Percentiles rank a stretch among this genome's conserved stretches.
phyloP scores from a whole-genome alignment of 2,329 filamentous ascomycete species.

The Grosmannia serpens region DNA sequence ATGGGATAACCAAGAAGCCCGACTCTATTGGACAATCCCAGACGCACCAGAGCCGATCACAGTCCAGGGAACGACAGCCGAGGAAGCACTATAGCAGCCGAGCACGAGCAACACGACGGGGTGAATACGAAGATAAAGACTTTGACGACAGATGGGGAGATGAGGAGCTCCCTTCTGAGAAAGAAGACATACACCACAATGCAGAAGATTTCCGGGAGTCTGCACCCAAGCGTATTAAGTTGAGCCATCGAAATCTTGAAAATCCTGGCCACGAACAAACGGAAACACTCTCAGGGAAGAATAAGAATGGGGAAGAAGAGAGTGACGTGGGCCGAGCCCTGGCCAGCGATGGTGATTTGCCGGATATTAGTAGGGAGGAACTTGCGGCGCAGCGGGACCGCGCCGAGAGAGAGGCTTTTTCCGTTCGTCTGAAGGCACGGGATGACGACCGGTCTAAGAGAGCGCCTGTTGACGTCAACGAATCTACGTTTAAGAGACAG shows the following conservation, averaged over 20 bases:
- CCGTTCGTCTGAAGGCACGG: constrained; percentile 61
- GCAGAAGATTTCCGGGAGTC: constrained; percentile 55
- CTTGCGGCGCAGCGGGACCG: constrained; percentile 53
- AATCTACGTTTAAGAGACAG: constrained; percentile 36
- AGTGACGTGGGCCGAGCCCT: not conserved
- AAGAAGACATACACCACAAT: constrained; percentile 20
- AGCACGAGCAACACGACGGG: constrained; percentile 26
- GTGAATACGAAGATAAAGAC: constrained; percentile 28
- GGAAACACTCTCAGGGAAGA: not conserved
- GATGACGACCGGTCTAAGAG: constrained; percentile 62
- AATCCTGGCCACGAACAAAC: not conserved
- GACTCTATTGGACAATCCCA: constrained; percentile 15
- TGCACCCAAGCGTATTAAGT: constrained; percentile 57
- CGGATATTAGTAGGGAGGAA: constrained; percentile 48
- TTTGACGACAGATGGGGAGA: constrained; percentile 77
- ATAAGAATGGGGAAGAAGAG: constrained; percentile 15
- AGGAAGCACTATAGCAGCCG: constrained; percentile 26
- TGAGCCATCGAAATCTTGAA: constrained; percentile 33
- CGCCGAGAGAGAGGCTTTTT: constrained; percentile 67
- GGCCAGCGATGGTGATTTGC: constrained; percentile 36
- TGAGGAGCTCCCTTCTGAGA: constrained; percentile 45
- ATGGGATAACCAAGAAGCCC: constrained; percentile 31
- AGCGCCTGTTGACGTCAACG: constrained; percentile 42
- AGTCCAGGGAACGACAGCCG: constrained; percentile 14
- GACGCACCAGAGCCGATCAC: constrained; percentile 17